Evolutionary conservation across 495 filamentous ascomycete species (phyloP), one percentile per base, ranked within the genome.

Genomic region (Annulohypoxylon maeteangense): DNA sequence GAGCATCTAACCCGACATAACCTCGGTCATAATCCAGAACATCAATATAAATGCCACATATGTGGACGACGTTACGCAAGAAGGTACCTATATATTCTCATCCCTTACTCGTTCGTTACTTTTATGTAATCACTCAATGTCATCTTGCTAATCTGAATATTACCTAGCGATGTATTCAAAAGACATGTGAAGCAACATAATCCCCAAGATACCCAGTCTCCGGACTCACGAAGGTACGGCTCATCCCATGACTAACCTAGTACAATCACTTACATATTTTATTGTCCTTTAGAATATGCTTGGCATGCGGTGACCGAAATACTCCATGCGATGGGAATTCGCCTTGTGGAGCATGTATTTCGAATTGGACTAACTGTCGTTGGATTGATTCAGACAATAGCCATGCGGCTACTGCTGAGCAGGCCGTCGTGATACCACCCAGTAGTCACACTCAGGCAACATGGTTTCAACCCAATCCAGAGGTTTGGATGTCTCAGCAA

Each of bases 141-240:
- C 20, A 44, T 38, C 23, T 27, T 7, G 53, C 69, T 62, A 48
- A 63, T 59, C 29, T 12, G 5, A 20, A 53, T 16, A 1, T 23
- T 54, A n/a, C n/a, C n/a, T n/a, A 76, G 74, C 38, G 75, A 78
- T 59, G 75, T 78, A 1, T 60, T 74, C 27, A 76, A 69, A 62
- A 75, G 75, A 42, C 75, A 78, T 58, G 48, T 78, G 23, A 71
- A 78, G 36, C 74, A 78, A 60, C 74, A 78, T 62, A 67, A 64
- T 31, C 40, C 60, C 11, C 32, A 44, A 42, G 25, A 14, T 20
- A 4, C 50, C 14, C 56, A 53, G 57, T 38, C 48, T 0, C n/a
- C 45, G 22, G 29, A 58, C 6, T 4, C 36, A 20, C 38, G 20
- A 48, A 65, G 38, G 63, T 62, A 44, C n/a, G 48, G 25, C 45